Evolutionary conservation across 1,284 basidiomycete species (phyloP), one percentile per base, ranked within the genome.

Genomic region (Puccinia hordei): DNA sequence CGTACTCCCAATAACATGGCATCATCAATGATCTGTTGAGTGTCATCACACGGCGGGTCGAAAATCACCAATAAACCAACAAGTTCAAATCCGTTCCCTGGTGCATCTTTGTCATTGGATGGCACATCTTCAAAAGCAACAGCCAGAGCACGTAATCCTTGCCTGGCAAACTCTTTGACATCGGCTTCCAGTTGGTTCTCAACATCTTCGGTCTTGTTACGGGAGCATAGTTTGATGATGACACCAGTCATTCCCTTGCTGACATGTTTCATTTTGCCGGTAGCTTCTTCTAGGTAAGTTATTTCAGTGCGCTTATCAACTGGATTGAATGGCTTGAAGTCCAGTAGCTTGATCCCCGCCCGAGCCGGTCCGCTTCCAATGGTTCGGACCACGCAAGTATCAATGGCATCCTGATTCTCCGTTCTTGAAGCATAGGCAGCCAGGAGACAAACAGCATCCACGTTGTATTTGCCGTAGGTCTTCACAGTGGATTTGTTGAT

Each of bases 301-400:
- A 97, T 95, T 88, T 98, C 95, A 82, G 95, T 98, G 86, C 95
- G 94, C 90, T 98, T 98, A 90, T 95, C 94, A 84, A 96, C 94
- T 81, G 96, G 95, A 90, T 98, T 96, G 90, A 98, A 98, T 27
- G 96, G 95, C 89, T 96, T 98, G 90, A 99, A 99, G 88, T 98
- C 94, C 85, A 98, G 89, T 80, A 98, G 90, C 86, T 93, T 94
- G 88, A 98, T 97, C 76, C 95, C 95, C 81, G 89, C 89, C 83
- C 95, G 95, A 82, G 95, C 94, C 82, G 89, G 89, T 86, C 83
- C 81, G 35, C 94, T 91, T 80, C 91, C 90, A 80, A 96, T 88
- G 80, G 94, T 92, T 81, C 89, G 88, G 80, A 95, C 92, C 82
- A 97, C 92, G 83, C 92, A 94, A 49, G 89, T 87, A 87, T 98